These are phyloP conservation scores for Myrica gale DNA, from an alignment of 306 rosid genomes.

Conservation along the genomic window DNA sequence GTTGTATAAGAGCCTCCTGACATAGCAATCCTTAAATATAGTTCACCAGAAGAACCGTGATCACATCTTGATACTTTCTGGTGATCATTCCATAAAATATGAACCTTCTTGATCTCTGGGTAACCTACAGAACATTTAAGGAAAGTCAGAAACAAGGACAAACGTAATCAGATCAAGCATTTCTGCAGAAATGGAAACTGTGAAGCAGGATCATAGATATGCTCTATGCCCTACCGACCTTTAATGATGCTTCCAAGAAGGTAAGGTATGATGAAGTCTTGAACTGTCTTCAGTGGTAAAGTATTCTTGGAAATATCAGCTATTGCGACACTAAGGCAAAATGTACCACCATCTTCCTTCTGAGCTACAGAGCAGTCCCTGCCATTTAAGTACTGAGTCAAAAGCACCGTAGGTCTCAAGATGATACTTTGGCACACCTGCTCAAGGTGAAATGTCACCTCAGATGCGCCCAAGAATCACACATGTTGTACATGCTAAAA, in stretches of 20 bases:
- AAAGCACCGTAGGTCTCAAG: conserved; percentile 33
- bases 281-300: conserved; percentile 52
- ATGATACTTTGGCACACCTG: not conserved
- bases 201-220: conserved; percentile 10
- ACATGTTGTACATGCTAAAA: not conserved
- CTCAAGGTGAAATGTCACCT: not conserved
- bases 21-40: conserved; percentile 72
- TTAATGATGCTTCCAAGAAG: conserved; percentile 63
- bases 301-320: conserved; percentile 45
- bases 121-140: conserved; percentile 55
- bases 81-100: conserved; percentile 71
- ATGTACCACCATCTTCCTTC: conserved; percentile 30
- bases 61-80: conserved; percentile 43
- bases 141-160: conserved; percentile 22
- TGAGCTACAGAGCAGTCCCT: conserved; percentile 56
- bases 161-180: conserved; percentile 5
- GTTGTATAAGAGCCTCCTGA: conserved; percentile 39
- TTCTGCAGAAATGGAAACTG: not conserved
- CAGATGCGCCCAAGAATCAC: not conserved
- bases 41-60: conserved; percentile 59
- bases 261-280: conserved; percentile 57
- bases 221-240: conserved; percentile 51
- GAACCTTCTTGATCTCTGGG: conserved; percentile 67
- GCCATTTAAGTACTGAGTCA: conserved; percentile 43
- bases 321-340: conserved; percentile 59